Conservation (phyloP, 352 stramenopile species). For the Albugo laibachii region DNA sequence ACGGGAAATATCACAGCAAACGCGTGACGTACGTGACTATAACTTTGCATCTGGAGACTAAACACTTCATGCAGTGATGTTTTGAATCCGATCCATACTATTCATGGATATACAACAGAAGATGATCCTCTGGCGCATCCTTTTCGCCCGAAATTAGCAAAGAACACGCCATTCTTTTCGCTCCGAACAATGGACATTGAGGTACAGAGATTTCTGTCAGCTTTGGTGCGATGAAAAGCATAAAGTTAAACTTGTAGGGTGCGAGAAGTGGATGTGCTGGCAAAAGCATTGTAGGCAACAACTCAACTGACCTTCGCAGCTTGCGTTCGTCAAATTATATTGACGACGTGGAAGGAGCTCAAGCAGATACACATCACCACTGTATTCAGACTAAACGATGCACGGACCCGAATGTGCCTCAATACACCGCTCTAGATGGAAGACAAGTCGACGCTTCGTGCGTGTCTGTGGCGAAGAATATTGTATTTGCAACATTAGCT, state of each 20-base stretch:
- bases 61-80: slow-evolving; percentile 18
- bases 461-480: slow-evolving; percentile 40
- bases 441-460: slow-evolving; percentile 35
- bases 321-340: slow-evolving; percentile 38
- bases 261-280: slow-evolving; percentile 25
- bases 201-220: slow-evolving; percentile 1
- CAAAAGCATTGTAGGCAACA: slow-evolving; percentile 33
- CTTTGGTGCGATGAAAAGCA: background rate
- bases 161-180: slow-evolving; percentile 28
- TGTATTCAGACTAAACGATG: slow-evolving; percentile 44
- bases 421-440: slow-evolving; percentile 38
- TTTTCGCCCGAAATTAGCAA: slow-evolving; percentile 19
- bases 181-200: slow-evolving; percentile 43
- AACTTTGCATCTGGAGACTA: background rate
- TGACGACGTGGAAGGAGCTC: slow-evolving; percentile 35
- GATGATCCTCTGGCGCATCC: slow-evolving; percentile 32
- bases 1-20: slow-evolving; percentile 45
- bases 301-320: slow-evolving; percentile 27
- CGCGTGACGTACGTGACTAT: slow-evolving; percentile 31
- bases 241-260: slow-evolving; percentile 6
- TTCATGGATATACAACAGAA: slow-evolving; percentile 34
- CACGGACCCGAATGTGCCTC: slow-evolving; percentile 40
- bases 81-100: slow-evolving; percentile 47
- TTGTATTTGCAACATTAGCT: slow-evolving; percentile 41
- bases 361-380: slow-evolving; percentile 38